A percentile compares a stretch with the other conserved stretches of the same genome.
These are phyloP conservation scores for Conoideocrella luteorostrata DNA, from an alignment of 2,329 filamentous ascomycete genomes.

Conservation along the genomic window DNA sequence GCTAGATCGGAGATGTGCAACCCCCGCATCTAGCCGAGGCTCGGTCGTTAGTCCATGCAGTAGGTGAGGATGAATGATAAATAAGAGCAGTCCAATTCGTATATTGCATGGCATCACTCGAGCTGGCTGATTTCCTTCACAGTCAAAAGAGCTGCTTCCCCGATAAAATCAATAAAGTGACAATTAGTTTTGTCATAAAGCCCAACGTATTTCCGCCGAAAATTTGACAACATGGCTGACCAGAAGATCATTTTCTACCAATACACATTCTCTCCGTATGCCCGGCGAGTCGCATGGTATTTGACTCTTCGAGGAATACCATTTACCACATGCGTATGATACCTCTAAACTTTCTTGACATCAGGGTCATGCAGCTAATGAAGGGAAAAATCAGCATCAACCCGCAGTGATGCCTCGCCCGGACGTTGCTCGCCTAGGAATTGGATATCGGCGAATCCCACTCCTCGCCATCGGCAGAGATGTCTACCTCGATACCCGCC, in stretches of 20 bases:
- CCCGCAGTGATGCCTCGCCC: slow-evolving; percentile 60
- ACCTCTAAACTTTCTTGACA: not conserved
- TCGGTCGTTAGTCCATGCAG: too few species aligned
- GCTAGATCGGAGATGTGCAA: not conserved
- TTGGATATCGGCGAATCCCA: slow-evolving; percentile 64
- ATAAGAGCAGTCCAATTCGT: too few species aligned
- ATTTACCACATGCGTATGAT: slow-evolving; percentile 57
- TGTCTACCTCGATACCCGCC: slow-evolving; percentile 62
- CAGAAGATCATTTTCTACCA: slow-evolving; percentile 54
- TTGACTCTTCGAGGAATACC: slow-evolving; percentile 58
- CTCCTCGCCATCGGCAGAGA: slow-evolving; percentile 59
- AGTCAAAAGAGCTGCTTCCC: too few species aligned
- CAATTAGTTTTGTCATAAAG: too few species aligned
- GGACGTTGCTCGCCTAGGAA: slow-evolving; percentile 53
- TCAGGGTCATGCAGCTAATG: too few species aligned
- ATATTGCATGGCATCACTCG: too few species aligned
- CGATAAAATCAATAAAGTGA: too few species aligned
- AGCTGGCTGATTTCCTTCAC: too few species aligned
- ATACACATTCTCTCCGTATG: slow-evolving; percentile 60
- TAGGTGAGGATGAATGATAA: too few species aligned
- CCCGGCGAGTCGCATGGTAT: slow-evolving; percentile 60
- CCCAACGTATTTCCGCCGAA: too few species aligned
- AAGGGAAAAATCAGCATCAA: slow-evolving; percentile 54
- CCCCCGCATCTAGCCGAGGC: slow-evolving; percentile 4
- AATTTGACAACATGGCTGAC: slow-evolving; percentile 14